Evolutionary conservation across 2,329 filamentous ascomycete genomes (phyloP), one percentile per base, ranked within the genome.

Genomic region (Trichothecium roseum): DNA sequence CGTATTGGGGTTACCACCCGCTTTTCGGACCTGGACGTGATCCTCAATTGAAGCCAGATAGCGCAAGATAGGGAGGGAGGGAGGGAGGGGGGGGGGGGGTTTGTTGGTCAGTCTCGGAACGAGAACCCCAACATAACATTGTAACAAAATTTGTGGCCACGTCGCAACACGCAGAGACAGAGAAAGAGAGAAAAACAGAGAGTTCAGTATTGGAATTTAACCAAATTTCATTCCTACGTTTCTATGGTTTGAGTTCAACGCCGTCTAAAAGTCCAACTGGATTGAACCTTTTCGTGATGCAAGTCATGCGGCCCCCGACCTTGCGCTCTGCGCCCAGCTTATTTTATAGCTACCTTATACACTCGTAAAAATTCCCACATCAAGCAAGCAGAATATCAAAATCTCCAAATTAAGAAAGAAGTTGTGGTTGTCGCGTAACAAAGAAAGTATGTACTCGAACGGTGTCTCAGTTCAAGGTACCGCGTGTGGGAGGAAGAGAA

Each of bases 201-300:
- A 24, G 20, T 24, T 24, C n/a, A n/a, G n/a, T n/a, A n/a, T 24
- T 24, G 20, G 20, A 24, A 24, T 24, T 24, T 24, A 7, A 14
- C 15, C 35, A 14, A 28, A 43, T 53, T 56, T 56, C 57, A 49
- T 60, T 55, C 55, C 50, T 55, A 56, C 54, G 51, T 57, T 49
- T 60, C 56, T 61, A 57, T 58, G 46, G 45, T 47, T 38, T 26
- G 35, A 30, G 32, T 37, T 32, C 45, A 57, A 56, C 55, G 54
- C 57, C 55, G 47, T 60, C 57, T 61, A 59, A 20, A 37, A 34
- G 33, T 37, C 59, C 59, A 55, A 57, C 58, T 48, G 53, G 42
- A 59, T 59, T 56, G 59, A 51, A 59, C 53, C 49, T 46, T n/a
- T 50, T 52, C 45, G 45, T 57, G 49, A 59, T 58, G 51, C 52